phyloP scores from a whole-genome alignment of 768 basidiomycete species.

The Lactarius evosmus region DNA sequence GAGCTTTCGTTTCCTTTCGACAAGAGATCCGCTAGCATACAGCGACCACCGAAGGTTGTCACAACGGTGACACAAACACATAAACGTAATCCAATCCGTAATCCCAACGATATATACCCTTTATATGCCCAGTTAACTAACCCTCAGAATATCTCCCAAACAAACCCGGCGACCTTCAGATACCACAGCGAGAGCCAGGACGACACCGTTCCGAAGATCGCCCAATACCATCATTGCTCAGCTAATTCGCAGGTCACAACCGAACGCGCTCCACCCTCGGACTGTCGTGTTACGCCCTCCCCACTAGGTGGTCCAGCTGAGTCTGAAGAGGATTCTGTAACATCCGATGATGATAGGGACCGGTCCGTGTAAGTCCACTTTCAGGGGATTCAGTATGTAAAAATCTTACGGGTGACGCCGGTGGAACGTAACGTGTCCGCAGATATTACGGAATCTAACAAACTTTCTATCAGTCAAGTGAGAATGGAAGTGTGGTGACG shows the following conservation, averaged over 20 bases:
- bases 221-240: constrained; percentile 27
- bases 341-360: background rate
- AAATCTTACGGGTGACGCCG: constrained; percentile 19
- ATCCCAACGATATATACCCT: constrained; percentile 16
- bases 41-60: constrained; percentile 8
- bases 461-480: background rate
- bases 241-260: background rate
- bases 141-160: constrained; percentile 20
- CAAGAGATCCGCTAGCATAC: constrained; percentile 20
- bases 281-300: constrained; percentile 6
- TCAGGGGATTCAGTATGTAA: background rate
- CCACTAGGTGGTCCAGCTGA: background rate
- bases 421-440: constrained; percentile 5
- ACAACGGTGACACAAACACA: constrained; percentile 12
- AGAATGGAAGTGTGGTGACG: constrained; percentile 7
- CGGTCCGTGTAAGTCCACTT: constrained; percentile 13
- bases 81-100: constrained; percentile 5
- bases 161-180: constrained; percentile 29
- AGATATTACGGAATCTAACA: constrained; percentile 7
- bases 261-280: background rate
- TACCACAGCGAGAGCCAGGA: constrained; percentile 23
- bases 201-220: constrained; percentile 25
- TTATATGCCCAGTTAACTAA: background rate
- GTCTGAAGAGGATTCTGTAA: background rate
- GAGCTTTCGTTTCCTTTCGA: constrained; percentile 23